Percentiles rank a stretch among this genome's conserved stretches.
These are phyloP conservation scores for Cyclaneusma minus DNA, from an alignment of 2,329 filamentous ascomycete species.

Conservation along the genomic window DNA sequence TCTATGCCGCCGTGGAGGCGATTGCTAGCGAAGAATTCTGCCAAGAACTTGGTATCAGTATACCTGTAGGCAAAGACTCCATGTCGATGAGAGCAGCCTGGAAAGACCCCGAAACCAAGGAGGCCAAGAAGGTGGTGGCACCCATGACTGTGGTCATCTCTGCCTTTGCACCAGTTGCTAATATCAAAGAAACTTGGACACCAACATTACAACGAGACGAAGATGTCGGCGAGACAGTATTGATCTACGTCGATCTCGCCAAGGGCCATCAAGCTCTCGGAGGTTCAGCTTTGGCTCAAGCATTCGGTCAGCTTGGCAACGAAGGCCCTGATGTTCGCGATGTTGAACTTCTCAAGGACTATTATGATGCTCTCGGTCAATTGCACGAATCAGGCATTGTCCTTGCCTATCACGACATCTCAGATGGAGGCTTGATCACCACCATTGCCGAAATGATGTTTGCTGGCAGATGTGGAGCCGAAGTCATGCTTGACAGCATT, in stretches of 20 bases:
- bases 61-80: constrained; percentile 95
- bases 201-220: constrained; percentile 70
- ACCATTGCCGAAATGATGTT: constrained; percentile 97
- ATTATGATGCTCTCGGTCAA: constrained; percentile 69
- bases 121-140: constrained; percentile 74
- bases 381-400: constrained; percentile 56
- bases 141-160: constrained; percentile 86
- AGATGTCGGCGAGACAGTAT: constrained; percentile 74
- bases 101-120: constrained; percentile 52
- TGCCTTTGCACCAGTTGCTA: constrained; percentile 71
- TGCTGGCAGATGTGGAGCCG: constrained; percentile 76
- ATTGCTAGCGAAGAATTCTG: constrained; percentile 90
- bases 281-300: constrained; percentile 81
- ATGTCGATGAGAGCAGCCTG: constrained; percentile 99
- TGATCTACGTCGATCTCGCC: constrained; percentile 86
- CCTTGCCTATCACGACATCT: constrained; percentile 87
- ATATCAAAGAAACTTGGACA: constrained; percentile 83
- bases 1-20: constrained; percentile 88
- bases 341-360: constrained; percentile 68
- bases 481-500: constrained; percentile 68
- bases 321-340: constrained; percentile 78
- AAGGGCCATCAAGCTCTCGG: constrained; percentile 68
- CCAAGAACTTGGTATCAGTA: constrained; percentile 76
- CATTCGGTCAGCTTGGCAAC: constrained; percentile 72
- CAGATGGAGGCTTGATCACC: constrained; percentile 82